Conservation (phyloP, 345 rosid genomes). For the Geranium rotundifolium region DNA sequence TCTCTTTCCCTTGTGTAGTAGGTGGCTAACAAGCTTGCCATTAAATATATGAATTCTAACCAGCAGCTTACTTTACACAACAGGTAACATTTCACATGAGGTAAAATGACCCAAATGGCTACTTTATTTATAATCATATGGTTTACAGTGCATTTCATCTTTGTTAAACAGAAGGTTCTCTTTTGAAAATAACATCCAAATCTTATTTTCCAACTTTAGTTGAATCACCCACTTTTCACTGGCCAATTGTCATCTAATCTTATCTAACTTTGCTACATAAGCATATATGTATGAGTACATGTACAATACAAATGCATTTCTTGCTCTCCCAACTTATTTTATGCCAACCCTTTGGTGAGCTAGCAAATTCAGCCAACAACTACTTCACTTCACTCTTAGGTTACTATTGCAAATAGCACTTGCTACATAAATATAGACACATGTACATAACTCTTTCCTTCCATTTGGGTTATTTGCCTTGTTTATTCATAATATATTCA, state of each 20-base stretch:
- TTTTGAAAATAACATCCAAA: conserved; percentile 2
- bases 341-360: conserved; percentile 15
- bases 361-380: conserved; percentile 18
- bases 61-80: conserved; percentile 17
- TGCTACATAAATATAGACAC: background rate
- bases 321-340: background rate
- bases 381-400: conserved; percentile 2
- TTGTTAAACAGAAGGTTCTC: conserved; percentile 14
- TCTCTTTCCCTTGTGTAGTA: conserved; percentile 23
- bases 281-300: background rate
- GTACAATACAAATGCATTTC: background rate
- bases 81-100: conserved; percentile 10
- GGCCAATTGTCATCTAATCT: too few relatives aligned
- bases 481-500: background rate
- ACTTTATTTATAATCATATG: conserved; percentile 20
- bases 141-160: conserved; percentile 19
- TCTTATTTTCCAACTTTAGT: conserved; percentile 14
- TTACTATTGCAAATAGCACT: background rate
- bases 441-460: background rate
- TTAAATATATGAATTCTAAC: conserved; percentile 9
- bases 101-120: conserved; percentile 19
- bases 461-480: background rate
- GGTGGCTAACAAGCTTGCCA: conserved; percentile 1
- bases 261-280: too few relatives aligned
- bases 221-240: background rate